These are phyloP conservation scores for Tetragonia tetragonoides DNA, from an alignment of 148 eudicot species.

Conservation along the genomic window DNA sequence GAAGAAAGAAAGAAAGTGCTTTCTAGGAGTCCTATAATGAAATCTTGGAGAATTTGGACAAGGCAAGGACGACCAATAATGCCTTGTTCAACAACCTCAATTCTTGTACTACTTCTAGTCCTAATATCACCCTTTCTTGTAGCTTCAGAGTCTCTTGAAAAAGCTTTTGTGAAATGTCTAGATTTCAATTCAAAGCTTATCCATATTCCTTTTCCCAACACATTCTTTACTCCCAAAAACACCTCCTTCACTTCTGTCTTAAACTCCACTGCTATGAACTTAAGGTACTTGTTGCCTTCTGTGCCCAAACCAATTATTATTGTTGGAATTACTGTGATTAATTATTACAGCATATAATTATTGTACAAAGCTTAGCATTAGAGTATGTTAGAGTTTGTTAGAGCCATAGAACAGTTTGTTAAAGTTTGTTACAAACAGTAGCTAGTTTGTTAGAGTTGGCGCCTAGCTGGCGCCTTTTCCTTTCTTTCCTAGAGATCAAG, in stretches of 20 bases:
- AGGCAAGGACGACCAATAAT: background rate
- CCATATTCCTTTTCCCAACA: conserved; percentile 13
- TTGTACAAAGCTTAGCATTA: too few relatives aligned
- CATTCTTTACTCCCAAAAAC: conserved; percentile 20
- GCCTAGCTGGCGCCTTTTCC: too few relatives aligned
- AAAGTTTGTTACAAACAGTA: too few relatives aligned
- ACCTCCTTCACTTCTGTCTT: conserved; percentile 20
- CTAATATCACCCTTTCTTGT: conserved; percentile 2
- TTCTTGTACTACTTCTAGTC: conserved; percentile 5
- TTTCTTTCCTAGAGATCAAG: too few relatives aligned
- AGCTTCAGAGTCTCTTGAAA: conserved; percentile 11
- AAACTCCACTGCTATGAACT: conserved; percentile 30
- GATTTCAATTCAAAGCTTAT: conserved; percentile 12
- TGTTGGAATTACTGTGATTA: too few relatives aligned
- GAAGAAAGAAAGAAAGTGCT: too few relatives aligned
- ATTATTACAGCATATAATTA: too few relatives aligned
- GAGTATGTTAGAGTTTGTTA: too few relatives aligned
- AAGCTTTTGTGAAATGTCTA: conserved; percentile 22
- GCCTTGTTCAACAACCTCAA: background rate
- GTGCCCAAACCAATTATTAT: conserved; percentile 26
- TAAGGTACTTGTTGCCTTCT: conserved; percentile 27
- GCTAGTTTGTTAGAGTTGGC: too few relatives aligned
- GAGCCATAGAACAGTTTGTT: too few relatives aligned
- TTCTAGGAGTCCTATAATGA: background rate
- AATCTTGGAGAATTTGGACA: background rate